A percentile compares a stretch with the other conserved stretches of the same genome.
Conservation (phyloP, 23 red algal genomes). For the Agarophyton chilense region DNA sequence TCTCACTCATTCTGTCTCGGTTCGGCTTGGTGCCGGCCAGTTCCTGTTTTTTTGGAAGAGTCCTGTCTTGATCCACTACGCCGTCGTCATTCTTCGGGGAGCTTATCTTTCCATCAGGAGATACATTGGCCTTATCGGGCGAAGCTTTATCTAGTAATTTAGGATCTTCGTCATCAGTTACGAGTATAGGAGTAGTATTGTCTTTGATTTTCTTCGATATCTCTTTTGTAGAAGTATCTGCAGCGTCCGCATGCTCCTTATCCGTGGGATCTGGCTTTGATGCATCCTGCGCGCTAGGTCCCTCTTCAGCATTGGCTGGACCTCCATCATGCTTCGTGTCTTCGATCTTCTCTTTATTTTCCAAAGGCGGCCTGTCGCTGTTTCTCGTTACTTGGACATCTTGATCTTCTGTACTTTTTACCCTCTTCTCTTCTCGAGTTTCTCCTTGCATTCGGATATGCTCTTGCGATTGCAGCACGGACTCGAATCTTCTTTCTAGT, state of each 20-base stretch:
- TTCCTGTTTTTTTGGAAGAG: not conserved
- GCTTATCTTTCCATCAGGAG: not conserved
- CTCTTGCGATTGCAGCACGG: not conserved
- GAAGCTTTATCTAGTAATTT: not conserved
- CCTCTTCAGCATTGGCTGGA: not conserved
- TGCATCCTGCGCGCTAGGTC: not conserved
- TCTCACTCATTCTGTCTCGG: not conserved
- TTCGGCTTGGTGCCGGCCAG: no score
- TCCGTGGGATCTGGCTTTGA: not conserved
- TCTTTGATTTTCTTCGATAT: not conserved
- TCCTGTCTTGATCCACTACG: not conserved
- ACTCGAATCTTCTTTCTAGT: slow-evolving; percentile 9
- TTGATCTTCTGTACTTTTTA: not conserved
- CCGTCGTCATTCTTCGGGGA: not conserved
- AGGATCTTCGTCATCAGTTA: not conserved
- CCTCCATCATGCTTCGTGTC: not conserved
- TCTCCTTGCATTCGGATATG: not conserved
- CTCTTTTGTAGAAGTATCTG: no score
- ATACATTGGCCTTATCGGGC: not conserved
- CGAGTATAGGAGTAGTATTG: not conserved
- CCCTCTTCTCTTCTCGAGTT: not conserved
- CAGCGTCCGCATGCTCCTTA: not conserved
- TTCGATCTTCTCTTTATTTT: not conserved
- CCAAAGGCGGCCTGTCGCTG: not conserved
- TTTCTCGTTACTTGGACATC: not conserved